Conservation (phyloP, 805 yeast genomes). For the Phaffomyces opuntiae region DNA sequence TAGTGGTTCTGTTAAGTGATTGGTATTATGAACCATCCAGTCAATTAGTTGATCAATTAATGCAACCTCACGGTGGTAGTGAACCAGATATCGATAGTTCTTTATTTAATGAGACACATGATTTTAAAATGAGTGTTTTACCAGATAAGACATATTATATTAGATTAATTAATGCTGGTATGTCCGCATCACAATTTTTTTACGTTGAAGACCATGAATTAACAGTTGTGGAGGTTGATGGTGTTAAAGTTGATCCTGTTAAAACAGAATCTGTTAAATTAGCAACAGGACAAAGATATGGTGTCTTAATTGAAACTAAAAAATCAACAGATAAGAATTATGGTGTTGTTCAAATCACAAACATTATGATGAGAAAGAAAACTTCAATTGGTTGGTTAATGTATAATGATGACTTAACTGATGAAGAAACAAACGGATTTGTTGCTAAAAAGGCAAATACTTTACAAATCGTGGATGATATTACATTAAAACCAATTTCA, state of each 20-base stretch:
- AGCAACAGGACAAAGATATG: slow-evolving; percentile 74
- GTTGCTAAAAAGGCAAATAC: slow-evolving; percentile 16
- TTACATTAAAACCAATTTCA: slow-evolving; percentile 29
- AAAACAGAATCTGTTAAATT: slow-evolving; percentile 40
- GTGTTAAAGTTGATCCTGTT: slow-evolving; percentile 44
- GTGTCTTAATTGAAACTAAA: slow-evolving; percentile 50
- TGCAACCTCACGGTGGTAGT: slow-evolving; percentile 36
- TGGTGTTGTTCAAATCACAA: slow-evolving; percentile 48
- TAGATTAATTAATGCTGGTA: slow-evolving; percentile 48
- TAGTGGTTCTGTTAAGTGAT: slow-evolving; percentile 36
- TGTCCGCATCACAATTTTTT: slow-evolving; percentile 50
- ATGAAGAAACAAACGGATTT: slow-evolving; percentile 38
- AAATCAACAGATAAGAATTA: slow-evolving; percentile 35
- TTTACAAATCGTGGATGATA: slow-evolving; percentile 25
- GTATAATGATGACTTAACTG: slow-evolving; percentile 33
- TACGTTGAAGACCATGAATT: slow-evolving; percentile 47
- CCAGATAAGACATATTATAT: slow-evolving; percentile 40
- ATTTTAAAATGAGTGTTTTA: slow-evolving; percentile 37
- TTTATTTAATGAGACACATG: slow-evolving; percentile 40
- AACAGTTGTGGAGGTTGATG: slow-evolving; percentile 54
- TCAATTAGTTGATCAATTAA: slow-evolving; percentile 31
- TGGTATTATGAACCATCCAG: slow-evolving; percentile 40
- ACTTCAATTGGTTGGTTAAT: slow-evolving; percentile 49
- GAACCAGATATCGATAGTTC: slow-evolving; percentile 43
- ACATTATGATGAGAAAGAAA: slow-evolving; percentile 59